Evolutionary conservation across 2,329 filamentous ascomycete genomes (phyloP), one percentile per base, ranked within the genome.

Genomic region (Remersonia thermophila): DNA sequence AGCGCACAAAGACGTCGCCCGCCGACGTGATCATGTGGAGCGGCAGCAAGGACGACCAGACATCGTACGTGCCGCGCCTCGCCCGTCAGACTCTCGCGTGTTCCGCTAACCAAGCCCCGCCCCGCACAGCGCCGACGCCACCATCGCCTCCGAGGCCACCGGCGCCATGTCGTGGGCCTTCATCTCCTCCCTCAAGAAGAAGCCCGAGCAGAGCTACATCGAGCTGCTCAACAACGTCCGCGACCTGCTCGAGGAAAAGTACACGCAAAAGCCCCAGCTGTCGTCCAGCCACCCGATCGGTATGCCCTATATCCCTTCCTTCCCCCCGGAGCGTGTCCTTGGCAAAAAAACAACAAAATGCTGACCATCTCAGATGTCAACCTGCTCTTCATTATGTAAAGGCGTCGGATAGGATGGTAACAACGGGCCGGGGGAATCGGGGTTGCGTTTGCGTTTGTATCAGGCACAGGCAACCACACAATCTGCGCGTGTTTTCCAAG

Each of bases 91-190:
- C 20, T 11, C 26, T 11, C 4, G n/a, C 7, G 33, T 31, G 26
- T 38, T 41, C 29, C 36, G 14, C 16, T 34, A 12, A 30, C 26
- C 2, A 30, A 8, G 18, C 16, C 35, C 12, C 47, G 37, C n/a
- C n/a, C n/a, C n/a, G n/a, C n/a, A n/a, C 48, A 93, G 86, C 40
- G 83, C 85, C 61, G 91, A 98, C 58, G 87, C 91, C 10, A 83
- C 77, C 18, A 95, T 96, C 47, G 75, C 71, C 30, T 77, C 84
- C 38, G 73, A 95, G 62, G 89, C 91, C 25, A 98, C 91, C 0
- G 91, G 91, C 37, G 91, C 91, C 58, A 96, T 98, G 91, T 94
- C 86, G 3, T 95, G 83, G 77, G 91, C 91, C 2, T 98, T 98
- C 58, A 91, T 98, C 58, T 77, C 72, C 1, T 80, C 87, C 14